Evolutionary conservation across 2,329 filamentous ascomycete species (phyloP).

Genomic region (Metarhizium guizhouense): DNA sequence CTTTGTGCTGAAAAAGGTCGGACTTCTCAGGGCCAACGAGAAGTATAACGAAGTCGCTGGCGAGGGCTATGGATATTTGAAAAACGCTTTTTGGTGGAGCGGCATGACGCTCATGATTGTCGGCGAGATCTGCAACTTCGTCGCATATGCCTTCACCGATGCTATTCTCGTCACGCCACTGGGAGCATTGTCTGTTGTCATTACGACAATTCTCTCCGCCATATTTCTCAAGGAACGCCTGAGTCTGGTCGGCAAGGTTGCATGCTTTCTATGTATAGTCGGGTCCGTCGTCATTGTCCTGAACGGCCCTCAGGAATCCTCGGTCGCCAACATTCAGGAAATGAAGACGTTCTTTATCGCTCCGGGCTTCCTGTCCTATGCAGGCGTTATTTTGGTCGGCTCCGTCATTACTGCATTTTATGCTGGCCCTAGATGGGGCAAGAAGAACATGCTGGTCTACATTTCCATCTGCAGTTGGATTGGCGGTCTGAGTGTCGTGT

Average conservation of each 20-base stretch:
- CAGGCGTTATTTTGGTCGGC: constrained; percentile 72
- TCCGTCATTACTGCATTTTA: constrained; percentile 66
- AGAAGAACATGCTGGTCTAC: constrained; percentile 97
- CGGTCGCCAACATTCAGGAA: constrained; percentile 79
- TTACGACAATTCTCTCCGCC: constrained; percentile 82
- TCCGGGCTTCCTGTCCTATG: constrained; percentile 78
- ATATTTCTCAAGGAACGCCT: constrained; percentile 94
- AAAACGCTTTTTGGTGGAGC: constrained; percentile 89
- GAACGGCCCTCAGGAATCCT: constrained; percentile 81
- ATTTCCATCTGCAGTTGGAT: constrained; percentile 93
- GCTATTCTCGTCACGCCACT: constrained; percentile 91
- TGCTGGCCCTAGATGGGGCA: constrained; percentile 80
- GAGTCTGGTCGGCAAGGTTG: constrained; percentile 92
- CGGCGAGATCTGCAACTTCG: constrained; percentile 94
- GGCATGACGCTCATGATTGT: constrained; percentile 97
- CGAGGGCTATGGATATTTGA: constrained; percentile 94
- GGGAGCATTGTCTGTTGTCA: constrained; percentile 83
- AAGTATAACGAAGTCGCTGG: constrained; percentile 96
- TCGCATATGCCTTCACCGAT: constrained; percentile 93
- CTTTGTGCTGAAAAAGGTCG: constrained; percentile 92
- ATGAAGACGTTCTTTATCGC: constrained; percentile 84
- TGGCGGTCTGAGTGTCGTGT: constrained; percentile 87
- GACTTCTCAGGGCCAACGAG: constrained; percentile 81
- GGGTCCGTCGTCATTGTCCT: constrained; percentile 90
- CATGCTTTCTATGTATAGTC: constrained; percentile 90